Base-by-base conservation (phyloP, 164 flowering plant genomes). In the Warburgia ugandensis region DNA sequence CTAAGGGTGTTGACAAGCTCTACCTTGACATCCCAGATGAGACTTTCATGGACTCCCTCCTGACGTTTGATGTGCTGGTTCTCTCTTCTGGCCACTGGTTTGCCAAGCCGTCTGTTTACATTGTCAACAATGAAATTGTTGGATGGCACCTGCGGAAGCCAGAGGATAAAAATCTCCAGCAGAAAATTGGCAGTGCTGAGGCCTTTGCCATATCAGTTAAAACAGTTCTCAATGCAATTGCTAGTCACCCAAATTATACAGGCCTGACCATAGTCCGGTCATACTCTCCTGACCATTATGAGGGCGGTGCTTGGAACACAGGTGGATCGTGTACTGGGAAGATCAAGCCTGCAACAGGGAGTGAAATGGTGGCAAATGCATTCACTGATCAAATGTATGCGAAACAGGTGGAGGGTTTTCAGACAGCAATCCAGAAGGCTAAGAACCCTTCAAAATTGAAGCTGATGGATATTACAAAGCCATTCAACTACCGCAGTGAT, bases 71-170 rank as follows among this genome's bases (percentile, higher is more conserved):
- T 52, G 95, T 91, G 25, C 57, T 83, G 37, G 84, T 91, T 56
- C 70, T 91, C 54, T 91, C 98, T 23, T 85, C 98, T 27, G 98
- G 98, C 52, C 98, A 91, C 62, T 91, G 98, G 98, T 87, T 91
- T 59, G 95, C 94, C 9, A 91, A 87, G 63, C 86, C 73, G 63
- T 87, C 96, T 0, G 89, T 71, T 13, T 85, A 87, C 53, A 50
- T 87, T 39, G 45, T 79, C 61, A 69, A 83, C 64, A 81, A 81
- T 47, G 81, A 87, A 71, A 80, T 85, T 36, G 81, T 85, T 4
- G 98, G 98, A 25, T 89, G 96, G 21, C 98, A 87, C 62, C 58
- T 91, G 45, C 87, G 98, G 98, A 81, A 90, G 95, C 94, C 87
- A 0, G 74, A n/a, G n/a, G n/a, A 83, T 48, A 73, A 72, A 14